phyloP scores from a whole-genome alignment of 768 basidiomycete genomes.

The Coprinopsis strossmayeri region DNA sequence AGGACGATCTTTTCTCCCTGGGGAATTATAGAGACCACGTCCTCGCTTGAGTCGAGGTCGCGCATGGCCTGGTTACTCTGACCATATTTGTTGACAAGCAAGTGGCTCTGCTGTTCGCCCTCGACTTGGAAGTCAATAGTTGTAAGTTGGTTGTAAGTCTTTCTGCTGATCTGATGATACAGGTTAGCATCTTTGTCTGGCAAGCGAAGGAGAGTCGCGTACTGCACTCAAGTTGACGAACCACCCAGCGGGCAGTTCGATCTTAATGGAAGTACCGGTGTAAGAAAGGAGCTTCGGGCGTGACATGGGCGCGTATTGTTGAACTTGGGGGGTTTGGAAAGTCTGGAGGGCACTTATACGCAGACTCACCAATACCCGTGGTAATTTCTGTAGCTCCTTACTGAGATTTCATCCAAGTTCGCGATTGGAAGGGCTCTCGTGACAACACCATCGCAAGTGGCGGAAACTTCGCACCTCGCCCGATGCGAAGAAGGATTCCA shows the following conservation, averaged over 20 bases:
- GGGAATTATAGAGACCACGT: background rate
- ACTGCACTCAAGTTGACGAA: constrained; percentile 1
- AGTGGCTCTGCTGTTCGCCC: background rate
- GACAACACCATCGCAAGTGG: too few species aligned
- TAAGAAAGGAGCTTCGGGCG: background rate
- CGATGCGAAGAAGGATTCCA: too few species aligned
- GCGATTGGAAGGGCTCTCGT: too few species aligned
- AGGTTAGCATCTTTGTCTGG: background rate
- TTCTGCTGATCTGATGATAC: background rate
- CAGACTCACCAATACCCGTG: too few species aligned
- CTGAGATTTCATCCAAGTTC: too few species aligned
- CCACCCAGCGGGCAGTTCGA: constrained; percentile 1
- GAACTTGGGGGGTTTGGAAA: constrained; percentile 51
- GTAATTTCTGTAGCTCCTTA: too few species aligned
- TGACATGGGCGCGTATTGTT: background rate
- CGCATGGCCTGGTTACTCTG: constrained; percentile 1
- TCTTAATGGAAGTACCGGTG: background rate
- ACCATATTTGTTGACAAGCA: background rate
- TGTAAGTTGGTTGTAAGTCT: background rate
- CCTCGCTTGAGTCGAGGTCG: background rate
- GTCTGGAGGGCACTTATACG: too few species aligned
- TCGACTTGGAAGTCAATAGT: background rate
- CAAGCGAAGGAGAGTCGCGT: background rate
- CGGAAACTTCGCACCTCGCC: too few species aligned
- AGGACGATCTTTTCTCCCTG: background rate